Percentiles rank a stretch among this genome's conserved stretches.
Conservation (phyloP, 345 rosid species). For the Raphanus raphanistrum region DNA sequence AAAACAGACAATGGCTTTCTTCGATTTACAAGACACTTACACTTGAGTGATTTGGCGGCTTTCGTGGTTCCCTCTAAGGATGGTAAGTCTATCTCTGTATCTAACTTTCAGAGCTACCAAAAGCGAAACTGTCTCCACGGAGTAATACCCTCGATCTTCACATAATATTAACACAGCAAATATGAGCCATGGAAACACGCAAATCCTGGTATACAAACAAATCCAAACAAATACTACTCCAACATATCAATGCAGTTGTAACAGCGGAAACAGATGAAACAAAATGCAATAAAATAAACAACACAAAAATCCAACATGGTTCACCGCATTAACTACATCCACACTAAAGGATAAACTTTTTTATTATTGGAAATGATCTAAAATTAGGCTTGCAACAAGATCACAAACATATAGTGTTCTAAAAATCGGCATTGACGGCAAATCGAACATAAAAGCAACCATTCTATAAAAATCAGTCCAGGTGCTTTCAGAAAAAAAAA, state of each 20-base stretch:
- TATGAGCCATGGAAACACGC: neutral
- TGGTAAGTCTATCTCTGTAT: neutral
- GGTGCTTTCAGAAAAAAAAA: no score
- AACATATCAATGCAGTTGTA: no score
- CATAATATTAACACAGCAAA: neutral
- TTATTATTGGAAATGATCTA: no score
- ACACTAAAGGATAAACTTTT: no score
- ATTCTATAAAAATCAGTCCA: no score
- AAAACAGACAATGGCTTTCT: neutral
- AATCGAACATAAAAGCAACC: neutral
- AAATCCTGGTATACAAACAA: neutral
- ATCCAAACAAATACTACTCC: neutral
- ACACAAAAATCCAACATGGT: neutral
- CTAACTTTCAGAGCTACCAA: neutral
- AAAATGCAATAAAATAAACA: neutral
- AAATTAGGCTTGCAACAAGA: no score
- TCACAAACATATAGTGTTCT: no score
- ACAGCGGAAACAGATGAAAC: neutral
- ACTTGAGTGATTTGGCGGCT: constrained; percentile 39
- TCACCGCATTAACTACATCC: neutral
- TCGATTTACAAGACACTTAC: constrained; percentile 45
- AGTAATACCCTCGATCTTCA: constrained; percentile 46
- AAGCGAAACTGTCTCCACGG: neutral
- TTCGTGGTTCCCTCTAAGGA: neutral
- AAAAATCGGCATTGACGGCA: neutral